A percentile compares a stretch with the other conserved stretches of the same genome.
phyloP scores from a whole-genome alignment of 2,329 filamentous ascomycete genomes.

The Fusarium napiforme region DNA sequence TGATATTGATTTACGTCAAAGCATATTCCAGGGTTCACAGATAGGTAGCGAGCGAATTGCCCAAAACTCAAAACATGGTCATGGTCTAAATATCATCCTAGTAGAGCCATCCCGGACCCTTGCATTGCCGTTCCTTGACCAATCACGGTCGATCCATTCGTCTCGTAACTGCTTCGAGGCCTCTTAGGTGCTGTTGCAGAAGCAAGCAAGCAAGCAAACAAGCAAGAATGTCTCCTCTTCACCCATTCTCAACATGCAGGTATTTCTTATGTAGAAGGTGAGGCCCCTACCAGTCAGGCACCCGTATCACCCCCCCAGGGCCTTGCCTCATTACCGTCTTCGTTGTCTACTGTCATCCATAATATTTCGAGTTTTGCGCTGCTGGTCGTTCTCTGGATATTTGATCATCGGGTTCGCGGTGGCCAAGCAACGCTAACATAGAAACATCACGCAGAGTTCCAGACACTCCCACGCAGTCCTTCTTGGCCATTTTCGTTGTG shows the following conservation, averaged over 20 bases:
- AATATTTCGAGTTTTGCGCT: not conserved
- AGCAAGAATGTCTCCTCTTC: slow-evolving; percentile 9
- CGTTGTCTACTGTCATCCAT: not conserved
- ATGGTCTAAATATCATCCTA: not conserved
- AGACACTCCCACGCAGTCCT: not conserved
- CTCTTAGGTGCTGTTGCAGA: slow-evolving; percentile 10
- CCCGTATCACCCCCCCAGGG: not conserved
- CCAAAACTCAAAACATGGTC: not conserved
- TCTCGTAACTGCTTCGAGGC: slow-evolving; percentile 13
- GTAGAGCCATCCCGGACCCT: slow-evolving; percentile 27
- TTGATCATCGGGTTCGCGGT: slow-evolving; percentile 3
- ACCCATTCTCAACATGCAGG: slow-evolving; percentile 4
- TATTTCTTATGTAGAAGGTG: not conserved
- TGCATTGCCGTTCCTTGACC: slow-evolving; percentile 31
- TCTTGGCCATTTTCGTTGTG: slow-evolving; percentile 3
- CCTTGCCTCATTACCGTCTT: not conserved
- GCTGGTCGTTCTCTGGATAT: slow-evolving; percentile 3
- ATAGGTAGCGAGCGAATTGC: not conserved
- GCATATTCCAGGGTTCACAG: not conserved
- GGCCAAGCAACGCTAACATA: not conserved
- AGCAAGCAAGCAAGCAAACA: not conserved
- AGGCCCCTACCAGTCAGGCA: not conserved
- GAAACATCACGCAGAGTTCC: not conserved
- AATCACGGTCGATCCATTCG: slow-evolving; percentile 17
- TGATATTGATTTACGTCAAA: not conserved